A percentile compares a stretch with the other conserved stretches of the same genome.
Conservation (phyloP, 352 stramenopile species). For the Phytopythium mirpurense region DNA sequence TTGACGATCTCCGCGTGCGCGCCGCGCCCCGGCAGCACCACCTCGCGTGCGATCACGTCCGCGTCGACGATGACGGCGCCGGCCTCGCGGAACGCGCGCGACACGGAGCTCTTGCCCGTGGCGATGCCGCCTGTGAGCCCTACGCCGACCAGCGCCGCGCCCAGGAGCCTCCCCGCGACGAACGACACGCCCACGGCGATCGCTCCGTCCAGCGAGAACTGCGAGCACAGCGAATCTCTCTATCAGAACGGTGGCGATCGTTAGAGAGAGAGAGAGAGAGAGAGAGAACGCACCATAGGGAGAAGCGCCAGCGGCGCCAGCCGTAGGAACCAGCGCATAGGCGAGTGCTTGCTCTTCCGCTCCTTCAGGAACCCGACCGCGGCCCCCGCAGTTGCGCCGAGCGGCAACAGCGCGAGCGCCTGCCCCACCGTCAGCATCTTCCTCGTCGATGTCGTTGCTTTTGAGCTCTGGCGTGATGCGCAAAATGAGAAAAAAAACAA, state of each 20-base stretch:
- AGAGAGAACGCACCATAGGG: conserved; percentile 41
- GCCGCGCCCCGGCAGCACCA: conserved; percentile 66
- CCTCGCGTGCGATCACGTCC: conserved; percentile 70
- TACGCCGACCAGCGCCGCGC: conserved; percentile 60
- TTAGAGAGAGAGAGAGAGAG: no score
- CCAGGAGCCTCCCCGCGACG: conserved; percentile 36
- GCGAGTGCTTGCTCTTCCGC: conserved; percentile 27
- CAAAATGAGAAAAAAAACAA: background rate
- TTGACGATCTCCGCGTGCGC: conserved; percentile 78
- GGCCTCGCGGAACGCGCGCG: conserved; percentile 38
- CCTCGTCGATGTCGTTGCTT: conserved; percentile 6
- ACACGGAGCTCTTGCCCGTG: conserved; percentile 84
- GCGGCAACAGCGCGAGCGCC: conserved; percentile 28
- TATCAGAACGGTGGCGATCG: no score
- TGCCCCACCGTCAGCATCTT: conserved; percentile 12
- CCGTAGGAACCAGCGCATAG: conserved; percentile 35
- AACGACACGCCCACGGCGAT: conserved; percentile 18
- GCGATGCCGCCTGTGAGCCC: conserved; percentile 82
- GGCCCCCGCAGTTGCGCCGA: conserved; percentile 37
- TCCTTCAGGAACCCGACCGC: conserved; percentile 53
- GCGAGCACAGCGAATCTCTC: conserved; percentile 5
- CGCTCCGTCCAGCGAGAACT: conserved; percentile 36
- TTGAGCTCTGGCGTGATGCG: background rate
- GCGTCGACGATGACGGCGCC: conserved; percentile 79
- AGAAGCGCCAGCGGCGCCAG: conserved; percentile 31